phyloP scores from a whole-genome alignment of 306 rosid species.

The Argentina anserina region DNA sequence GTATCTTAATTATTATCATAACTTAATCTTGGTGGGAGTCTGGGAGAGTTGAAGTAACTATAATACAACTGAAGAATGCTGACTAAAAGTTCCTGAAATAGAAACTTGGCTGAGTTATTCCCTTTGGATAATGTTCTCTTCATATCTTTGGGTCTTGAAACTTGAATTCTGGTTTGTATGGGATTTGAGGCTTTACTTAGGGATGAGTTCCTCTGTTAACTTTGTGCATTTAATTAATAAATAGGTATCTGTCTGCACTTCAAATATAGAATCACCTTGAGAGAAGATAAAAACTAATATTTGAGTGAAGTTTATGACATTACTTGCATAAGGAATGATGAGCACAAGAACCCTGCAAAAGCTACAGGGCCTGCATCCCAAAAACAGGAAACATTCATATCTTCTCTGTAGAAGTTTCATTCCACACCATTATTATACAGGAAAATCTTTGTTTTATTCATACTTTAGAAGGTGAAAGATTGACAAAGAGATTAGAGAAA shows the following conservation, averaged over 20 bases:
- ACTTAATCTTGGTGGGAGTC: no score
- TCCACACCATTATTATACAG: neutral
- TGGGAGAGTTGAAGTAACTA: no score
- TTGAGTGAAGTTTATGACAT: neutral
- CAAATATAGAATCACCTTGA: neutral
- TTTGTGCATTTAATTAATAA: neutral
- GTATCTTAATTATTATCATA: no score
- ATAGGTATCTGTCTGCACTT: neutral
- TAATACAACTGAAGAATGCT: no score
- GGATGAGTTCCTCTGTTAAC: no score
- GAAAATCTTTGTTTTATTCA: neutral
- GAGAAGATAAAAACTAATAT: neutral
- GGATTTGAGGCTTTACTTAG: no score
- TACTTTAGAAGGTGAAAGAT: neutral
- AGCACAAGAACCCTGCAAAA: neutral
- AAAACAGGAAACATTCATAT: neutral
- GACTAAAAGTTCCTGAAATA: no score
- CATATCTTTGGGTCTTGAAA: neutral
- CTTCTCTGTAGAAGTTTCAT: neutral
- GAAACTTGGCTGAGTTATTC: no score
- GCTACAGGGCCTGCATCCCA: neutral
- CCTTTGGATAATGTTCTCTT: no score
- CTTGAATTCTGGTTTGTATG: neutral
- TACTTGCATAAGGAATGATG: neutral
- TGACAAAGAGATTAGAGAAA: no score